Evolutionary conservation across 1,139 yeast genomes (phyloP).

Genomic region (Debaryomyces psychrophilus): DNA sequence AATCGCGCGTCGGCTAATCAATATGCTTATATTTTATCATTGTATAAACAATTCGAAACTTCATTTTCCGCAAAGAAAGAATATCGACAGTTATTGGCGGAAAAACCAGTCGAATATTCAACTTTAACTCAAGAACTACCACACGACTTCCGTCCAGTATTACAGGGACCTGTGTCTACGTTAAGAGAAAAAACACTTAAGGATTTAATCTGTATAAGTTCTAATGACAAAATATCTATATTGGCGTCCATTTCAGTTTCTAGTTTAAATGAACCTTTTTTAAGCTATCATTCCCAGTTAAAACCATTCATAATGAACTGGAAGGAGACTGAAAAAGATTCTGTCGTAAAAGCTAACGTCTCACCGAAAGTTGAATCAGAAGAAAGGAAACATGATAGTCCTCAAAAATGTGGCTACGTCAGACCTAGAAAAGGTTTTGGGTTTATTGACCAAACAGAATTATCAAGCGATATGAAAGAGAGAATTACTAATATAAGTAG

Average conservation of each 20-base stretch:
- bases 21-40: constrained; percentile 21
- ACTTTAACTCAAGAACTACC: constrained; percentile 20
- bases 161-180: constrained; percentile 31
- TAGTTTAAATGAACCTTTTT: constrained; percentile 16
- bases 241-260: constrained; percentile 23
- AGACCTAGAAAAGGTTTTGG: constrained; percentile 45
- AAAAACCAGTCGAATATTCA: constrained; percentile 18
- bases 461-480: constrained; percentile 16
- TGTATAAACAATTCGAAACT: constrained; percentile 23
- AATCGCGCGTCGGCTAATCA: constrained; percentile 23
- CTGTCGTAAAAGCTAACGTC: not conserved
- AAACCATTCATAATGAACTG: constrained; percentile 31
- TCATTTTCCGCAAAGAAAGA: constrained; percentile 17
- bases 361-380: constrained; percentile 1
- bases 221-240: constrained; percentile 20
- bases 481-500: not conserved
- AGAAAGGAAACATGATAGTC: constrained; percentile 2
- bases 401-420: constrained; percentile 21
- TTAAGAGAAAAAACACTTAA: constrained; percentile 11
- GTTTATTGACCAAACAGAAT: constrained; percentile 32
- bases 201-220: constrained; percentile 24
- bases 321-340: not conserved
- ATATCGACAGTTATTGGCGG: constrained; percentile 14
- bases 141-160: constrained; percentile 15
- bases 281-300: constrained; percentile 34